Conservation (phyloP, 2,329 filamentous ascomycete species). For the Cordyceps fumosorosea region DNA sequence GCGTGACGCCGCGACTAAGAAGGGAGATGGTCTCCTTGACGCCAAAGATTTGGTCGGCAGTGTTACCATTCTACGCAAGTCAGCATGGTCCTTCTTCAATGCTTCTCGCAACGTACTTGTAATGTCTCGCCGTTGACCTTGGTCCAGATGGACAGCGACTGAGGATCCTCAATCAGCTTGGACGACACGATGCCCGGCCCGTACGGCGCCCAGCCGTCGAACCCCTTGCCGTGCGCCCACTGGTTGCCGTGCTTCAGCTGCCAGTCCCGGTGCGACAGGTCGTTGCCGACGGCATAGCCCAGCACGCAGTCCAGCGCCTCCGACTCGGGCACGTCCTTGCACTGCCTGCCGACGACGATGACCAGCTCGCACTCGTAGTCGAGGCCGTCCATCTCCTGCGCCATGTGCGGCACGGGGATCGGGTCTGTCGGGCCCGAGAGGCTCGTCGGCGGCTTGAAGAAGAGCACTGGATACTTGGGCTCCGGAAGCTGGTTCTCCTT, state of each 20-base stretch:
- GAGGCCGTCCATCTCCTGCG: constrained; percentile 58
- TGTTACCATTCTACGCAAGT: constrained; percentile 40
- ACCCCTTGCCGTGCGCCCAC: constrained; percentile 67
- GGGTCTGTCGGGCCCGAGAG: constrained; percentile 58
- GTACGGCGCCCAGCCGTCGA: constrained; percentile 69
- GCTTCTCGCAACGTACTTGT: constrained; percentile 32
- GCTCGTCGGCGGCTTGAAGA: constrained; percentile 57
- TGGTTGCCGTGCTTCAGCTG: constrained; percentile 63
- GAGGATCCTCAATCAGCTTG: constrained; percentile 49
- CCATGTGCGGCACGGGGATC: constrained; percentile 59
- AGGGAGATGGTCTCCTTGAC: constrained; percentile 53
- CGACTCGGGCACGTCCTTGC: constrained; percentile 56
- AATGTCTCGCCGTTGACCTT: constrained; percentile 52
- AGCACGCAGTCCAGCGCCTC: constrained; percentile 65
- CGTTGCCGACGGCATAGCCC: constrained; percentile 70
- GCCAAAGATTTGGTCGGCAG: constrained; percentile 57
- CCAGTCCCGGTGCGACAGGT: constrained; percentile 76
- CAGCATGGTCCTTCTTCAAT: not conserved
- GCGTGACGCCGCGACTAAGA: constrained; percentile 54
- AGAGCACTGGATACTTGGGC: constrained; percentile 65
- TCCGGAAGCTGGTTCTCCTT: constrained; percentile 62
- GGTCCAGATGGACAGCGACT: constrained; percentile 49
- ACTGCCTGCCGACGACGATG: constrained; percentile 62
- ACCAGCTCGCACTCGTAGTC: constrained; percentile 81
- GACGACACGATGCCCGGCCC: constrained; percentile 63